A percentile compares a stretch with the other conserved stretches of the same genome.
Conservation (phyloP, 2,329 filamentous ascomycete species). For the Microdochium nivale region DNA sequence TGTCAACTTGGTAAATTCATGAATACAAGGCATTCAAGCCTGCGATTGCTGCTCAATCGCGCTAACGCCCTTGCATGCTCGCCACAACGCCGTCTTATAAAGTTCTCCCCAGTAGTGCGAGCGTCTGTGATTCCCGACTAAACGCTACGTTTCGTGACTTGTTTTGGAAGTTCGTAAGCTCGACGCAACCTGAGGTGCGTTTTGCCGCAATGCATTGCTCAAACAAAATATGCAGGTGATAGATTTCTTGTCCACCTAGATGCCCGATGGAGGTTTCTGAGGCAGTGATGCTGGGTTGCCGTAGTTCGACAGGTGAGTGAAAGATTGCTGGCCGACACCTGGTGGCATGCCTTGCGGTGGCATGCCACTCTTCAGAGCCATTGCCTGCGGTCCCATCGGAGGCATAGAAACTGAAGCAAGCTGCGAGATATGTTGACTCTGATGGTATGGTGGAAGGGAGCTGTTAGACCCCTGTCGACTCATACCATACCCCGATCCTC, state of each 20-base stretch:
- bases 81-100: neutral
- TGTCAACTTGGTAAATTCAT: neutral
- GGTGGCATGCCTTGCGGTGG: conserved; percentile 29
- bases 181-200: conserved; percentile 10
- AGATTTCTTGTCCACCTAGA: conserved; percentile 24
- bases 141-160: neutral
- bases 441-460: conserved; percentile 42
- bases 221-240: conserved; percentile 5
- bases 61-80: neutral
- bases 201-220: conserved; percentile 15
- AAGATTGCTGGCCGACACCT: conserved; percentile 27
- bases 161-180: neutral
- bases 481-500: conserved; percentile 41
- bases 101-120: neutral
- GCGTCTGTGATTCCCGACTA: neutral
- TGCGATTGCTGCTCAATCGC: neutral
- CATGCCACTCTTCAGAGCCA: conserved; percentile 36
- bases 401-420: conserved; percentile 31
- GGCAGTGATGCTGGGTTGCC: conserved; percentile 52
- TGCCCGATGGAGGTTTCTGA: conserved; percentile 46
- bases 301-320: conserved; percentile 46
- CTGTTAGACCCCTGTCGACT: conserved; percentile 46
- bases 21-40: neutral
- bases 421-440: conserved; percentile 26
- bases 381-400: conserved; percentile 13